Evolutionary conservation across 2,329 filamentous ascomycete species (phyloP).

Genomic region (Colletotrichum sp.): DNA sequence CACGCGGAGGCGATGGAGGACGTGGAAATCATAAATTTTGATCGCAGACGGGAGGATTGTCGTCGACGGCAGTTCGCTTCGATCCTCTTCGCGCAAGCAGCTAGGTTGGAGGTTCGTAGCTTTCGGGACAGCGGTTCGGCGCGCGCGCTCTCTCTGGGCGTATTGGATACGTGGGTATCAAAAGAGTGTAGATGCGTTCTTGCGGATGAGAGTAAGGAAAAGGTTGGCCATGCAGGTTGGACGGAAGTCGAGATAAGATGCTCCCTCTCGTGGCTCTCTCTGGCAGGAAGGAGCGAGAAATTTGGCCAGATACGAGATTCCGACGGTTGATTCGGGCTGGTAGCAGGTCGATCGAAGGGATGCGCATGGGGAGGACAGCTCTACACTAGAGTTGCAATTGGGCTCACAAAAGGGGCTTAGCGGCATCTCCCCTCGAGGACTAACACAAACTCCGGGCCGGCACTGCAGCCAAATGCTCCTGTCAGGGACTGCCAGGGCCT

Average conservation of each 20-base stretch:
- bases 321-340: not conserved
- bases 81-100: not conserved
- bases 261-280: slow-evolving; percentile 8
- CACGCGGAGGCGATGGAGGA: slow-evolving; percentile 22
- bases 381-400: slow-evolving; percentile 10
- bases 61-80: not conserved
- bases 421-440: slow-evolving; percentile 7
- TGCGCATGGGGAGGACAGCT: slow-evolving; percentile 19
- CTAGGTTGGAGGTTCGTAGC: not conserved
- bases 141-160: not conserved
- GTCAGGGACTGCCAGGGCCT: slow-evolving; percentile 1
- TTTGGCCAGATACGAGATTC: slow-evolving; percentile 21
- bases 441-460: not conserved
- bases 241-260: not conserved
- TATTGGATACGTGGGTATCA: not conserved
- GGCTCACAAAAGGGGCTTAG: slow-evolving; percentile 19
- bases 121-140: not conserved
- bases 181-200: not conserved
- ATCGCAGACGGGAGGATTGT: not conserved
- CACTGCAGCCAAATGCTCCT: not conserved
- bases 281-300: slow-evolving; percentile 13
- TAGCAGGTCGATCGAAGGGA: slow-evolving; percentile 16
- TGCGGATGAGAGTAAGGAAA: not conserved
- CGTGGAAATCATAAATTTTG: slow-evolving; percentile 21
- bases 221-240: not conserved